A percentile compares a stretch with the other conserved stretches of the same genome.
phyloP scores from a whole-genome alignment of 306 rosid species.

The Acacia confusa region DNA sequence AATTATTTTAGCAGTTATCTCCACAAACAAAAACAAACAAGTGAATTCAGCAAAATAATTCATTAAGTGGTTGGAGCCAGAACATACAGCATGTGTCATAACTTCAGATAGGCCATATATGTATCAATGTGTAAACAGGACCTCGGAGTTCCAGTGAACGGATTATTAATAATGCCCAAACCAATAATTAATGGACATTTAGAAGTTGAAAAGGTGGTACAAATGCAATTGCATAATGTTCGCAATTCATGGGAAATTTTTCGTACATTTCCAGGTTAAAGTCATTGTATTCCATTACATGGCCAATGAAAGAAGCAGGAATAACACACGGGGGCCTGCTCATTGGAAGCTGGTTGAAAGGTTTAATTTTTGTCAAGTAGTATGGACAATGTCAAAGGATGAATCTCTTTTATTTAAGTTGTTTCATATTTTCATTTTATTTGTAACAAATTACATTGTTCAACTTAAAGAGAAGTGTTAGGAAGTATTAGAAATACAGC shows the following conservation, averaged over 20 bases:
- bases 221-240: not conserved
- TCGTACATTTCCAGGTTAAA: not conserved
- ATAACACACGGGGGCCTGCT: not conserved
- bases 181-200: constrained; percentile 7
- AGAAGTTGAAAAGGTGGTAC: not conserved
- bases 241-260: not conserved
- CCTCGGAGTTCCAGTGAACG: constrained; percentile 13
- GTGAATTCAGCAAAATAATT: constrained; percentile 20
- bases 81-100: constrained; percentile 19
- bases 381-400: not conserved
- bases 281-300: not conserved
- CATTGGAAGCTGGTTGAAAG: not conserved
- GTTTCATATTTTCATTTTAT: not conserved
- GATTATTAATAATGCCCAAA: constrained; percentile 9
- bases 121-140: not conserved
- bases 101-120: constrained; percentile 12
- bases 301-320: not conserved
- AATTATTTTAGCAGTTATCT: constrained; percentile 30
- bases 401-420: not conserved
- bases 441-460: too few relatives aligned
- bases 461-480: too few relatives aligned
- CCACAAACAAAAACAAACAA: constrained; percentile 10
- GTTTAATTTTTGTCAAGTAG: not conserved
- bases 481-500: too few relatives aligned
- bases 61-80: constrained; percentile 19